These are phyloP conservation scores for Phytopythium chamaehyphon DNA, from an alignment of 352 stramenopile species.

Conservation along the genomic window DNA sequence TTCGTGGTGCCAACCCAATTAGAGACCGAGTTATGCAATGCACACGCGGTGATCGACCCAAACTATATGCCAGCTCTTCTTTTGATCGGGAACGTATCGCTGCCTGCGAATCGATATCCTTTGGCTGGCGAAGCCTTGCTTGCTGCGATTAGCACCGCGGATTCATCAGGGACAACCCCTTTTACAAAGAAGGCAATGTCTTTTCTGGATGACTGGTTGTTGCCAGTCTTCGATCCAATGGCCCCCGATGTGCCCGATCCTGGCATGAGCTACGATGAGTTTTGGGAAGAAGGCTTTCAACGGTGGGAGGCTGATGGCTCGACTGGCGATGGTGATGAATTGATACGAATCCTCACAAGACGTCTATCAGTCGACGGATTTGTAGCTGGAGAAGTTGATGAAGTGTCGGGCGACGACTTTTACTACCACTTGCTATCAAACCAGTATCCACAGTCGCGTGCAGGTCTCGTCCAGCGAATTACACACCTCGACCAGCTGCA, in stretches of 20 bases:
- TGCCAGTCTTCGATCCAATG: slow-evolving; percentile 1
- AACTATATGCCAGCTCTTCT: slow-evolving; percentile 21
- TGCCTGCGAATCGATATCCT: slow-evolving; percentile 9
- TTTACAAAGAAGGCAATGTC: slow-evolving; percentile 6
- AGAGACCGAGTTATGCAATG: slow-evolving; percentile 18
- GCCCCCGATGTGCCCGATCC: neutral
- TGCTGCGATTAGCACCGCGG: neutral
- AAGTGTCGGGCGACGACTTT: neutral
- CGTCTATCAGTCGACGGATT: neutral
- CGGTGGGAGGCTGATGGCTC: slow-evolving; percentile 1
- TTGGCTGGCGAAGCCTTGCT: slow-evolving; percentile 1
- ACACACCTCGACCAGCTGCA: slow-evolving; percentile 1
- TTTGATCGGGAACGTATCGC: slow-evolving; percentile 16
- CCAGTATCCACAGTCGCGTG: neutral
- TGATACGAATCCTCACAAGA: neutral
- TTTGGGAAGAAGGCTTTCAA: slow-evolving; percentile 3
- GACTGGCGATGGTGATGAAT: neutral
- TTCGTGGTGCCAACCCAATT: slow-evolving; percentile 16
- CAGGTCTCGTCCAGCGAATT: neutral
- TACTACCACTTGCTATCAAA: neutral
- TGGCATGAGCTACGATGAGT: slow-evolving; percentile 1
- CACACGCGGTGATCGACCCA: slow-evolving; percentile 19
- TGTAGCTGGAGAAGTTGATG: neutral
- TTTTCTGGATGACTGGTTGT: slow-evolving; percentile 1
- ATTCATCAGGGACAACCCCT: neutral